A percentile compares a stretch with the other conserved stretches of the same genome.
These are phyloP conservation scores for Fusarium solani-melongenae DNA, from an alignment of 2,329 filamentous ascomycete genomes.

Conservation along the genomic window DNA sequence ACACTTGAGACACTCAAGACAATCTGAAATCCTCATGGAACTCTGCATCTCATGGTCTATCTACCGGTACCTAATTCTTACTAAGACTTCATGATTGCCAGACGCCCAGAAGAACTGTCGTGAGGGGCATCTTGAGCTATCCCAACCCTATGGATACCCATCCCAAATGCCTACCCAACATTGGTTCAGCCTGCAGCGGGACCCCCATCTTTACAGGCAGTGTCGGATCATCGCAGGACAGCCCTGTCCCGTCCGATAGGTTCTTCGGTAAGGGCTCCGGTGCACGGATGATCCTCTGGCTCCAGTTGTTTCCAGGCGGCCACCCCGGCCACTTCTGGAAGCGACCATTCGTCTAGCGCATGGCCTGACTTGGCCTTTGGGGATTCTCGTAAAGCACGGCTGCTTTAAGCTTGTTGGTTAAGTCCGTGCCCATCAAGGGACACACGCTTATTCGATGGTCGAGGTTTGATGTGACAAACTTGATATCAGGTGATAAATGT, in stretches of 20 bases:
- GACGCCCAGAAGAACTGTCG: background rate
- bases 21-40: background rate
- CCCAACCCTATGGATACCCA: background rate
- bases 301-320: background rate
- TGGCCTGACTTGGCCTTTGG: background rate
- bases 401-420: background rate
- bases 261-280: background rate
- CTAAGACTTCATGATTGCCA: background rate
- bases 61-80: background rate
- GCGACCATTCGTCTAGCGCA: background rate
- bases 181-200: background rate
- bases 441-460: background rate
- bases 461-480: background rate
- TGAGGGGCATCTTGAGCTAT: background rate
- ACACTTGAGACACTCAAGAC: background rate
- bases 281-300: background rate
- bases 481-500: background rate
- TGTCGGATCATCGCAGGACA: background rate
- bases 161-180: background rate
- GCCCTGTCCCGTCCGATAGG: background rate
- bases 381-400: background rate
- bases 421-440: background rate
- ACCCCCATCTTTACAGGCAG: background rate
- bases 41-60: background rate
- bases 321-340: background rate